Percentiles rank a stretch among this genome's conserved stretches.
Conservation (phyloP, 1,284 basidiomycete genomes). For the Trichosporon faecale region DNA sequence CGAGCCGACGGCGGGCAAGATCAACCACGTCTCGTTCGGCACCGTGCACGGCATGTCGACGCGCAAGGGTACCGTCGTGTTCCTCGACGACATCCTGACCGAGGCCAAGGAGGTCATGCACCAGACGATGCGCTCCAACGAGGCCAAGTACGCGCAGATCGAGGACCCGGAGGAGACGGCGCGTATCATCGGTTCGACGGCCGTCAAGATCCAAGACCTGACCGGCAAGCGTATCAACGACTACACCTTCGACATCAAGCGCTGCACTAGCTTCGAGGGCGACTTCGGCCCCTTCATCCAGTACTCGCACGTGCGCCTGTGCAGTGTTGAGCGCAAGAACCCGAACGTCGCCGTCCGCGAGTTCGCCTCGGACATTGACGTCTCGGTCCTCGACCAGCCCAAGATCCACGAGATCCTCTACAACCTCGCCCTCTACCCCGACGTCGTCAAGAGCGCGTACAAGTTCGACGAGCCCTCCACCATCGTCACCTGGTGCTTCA, state of each 20-base stretch:
- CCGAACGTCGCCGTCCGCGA: conserved; percentile 73
- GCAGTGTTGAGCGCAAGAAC: conserved; percentile 90
- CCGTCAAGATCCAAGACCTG: conserved; percentile 99
- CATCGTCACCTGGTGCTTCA: conserved; percentile 62
- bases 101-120: conserved; percentile 91
- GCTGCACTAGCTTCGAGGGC: conserved; percentile 95
- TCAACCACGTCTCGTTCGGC: conserved; percentile 91
- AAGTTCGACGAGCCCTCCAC: conserved; percentile 86
- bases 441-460: conserved; percentile 79
- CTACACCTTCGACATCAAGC: conserved; percentile 91
- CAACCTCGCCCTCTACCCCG: conserved; percentile 84
- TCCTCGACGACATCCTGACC: conserved; percentile 90
- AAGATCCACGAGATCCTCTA: conserved; percentile 85
- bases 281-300: conserved; percentile 93
- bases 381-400: conserved; percentile 63
- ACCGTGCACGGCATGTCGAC: conserved; percentile 96
- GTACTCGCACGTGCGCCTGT: conserved; percentile 93
- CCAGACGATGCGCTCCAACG: conserved; percentile 93
- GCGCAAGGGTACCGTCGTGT: conserved; percentile 91
- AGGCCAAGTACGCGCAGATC: conserved; percentile 85
- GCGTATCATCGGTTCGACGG: conserved; percentile 87
- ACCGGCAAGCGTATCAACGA: conserved; percentile 92
- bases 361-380: conserved; percentile 64
- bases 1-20: conserved; percentile 74
- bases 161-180: conserved; percentile 81